Percentiles rank a stretch among this genome's conserved stretches.
These are phyloP conservation scores for Sclerotinia borealis DNA, from an alignment of 2,329 filamentous ascomycete species.

Conservation along the genomic window DNA sequence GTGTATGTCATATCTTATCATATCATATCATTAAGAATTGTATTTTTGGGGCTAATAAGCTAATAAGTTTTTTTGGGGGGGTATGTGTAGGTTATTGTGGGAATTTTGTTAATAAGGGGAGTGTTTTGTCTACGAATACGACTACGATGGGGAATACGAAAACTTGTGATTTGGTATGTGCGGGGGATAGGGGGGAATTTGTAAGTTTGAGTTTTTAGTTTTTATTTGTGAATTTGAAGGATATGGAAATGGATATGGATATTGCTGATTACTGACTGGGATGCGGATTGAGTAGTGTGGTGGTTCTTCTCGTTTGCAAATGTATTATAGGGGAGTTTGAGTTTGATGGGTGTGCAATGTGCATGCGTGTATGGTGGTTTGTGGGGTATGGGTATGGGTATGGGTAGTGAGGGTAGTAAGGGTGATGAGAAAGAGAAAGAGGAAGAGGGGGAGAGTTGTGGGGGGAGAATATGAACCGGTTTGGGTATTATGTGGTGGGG, in stretches of 20 bases:
- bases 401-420: too few relatives aligned
- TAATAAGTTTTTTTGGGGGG: background rate
- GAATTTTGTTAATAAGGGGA: constrained; percentile 20
- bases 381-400: too few relatives aligned
- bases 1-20: constrained; percentile 19
- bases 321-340: constrained; percentile 19
- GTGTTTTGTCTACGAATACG: constrained; percentile 13
- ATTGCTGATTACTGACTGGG: background rate
- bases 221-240: background rate
- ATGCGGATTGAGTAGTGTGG: constrained; percentile 18
- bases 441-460: too few relatives aligned
- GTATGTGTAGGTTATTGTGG: constrained; percentile 29
- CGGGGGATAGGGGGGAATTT: background rate
- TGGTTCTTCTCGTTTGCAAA: constrained; percentile 21
- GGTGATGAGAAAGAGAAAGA: too few relatives aligned
- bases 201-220: background rate
- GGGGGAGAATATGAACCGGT: too few relatives aligned
- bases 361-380: too few relatives aligned
- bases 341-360: too few relatives aligned
- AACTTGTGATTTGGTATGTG: background rate
- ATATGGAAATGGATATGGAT: too few relatives aligned
- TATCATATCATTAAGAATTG: background rate
- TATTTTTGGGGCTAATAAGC: background rate
- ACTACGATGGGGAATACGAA: background rate
- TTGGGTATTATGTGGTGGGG: too few relatives aligned